Conservation (phyloP, 495 filamentous ascomycete genomes). For the Penicillium lagena region DNA sequence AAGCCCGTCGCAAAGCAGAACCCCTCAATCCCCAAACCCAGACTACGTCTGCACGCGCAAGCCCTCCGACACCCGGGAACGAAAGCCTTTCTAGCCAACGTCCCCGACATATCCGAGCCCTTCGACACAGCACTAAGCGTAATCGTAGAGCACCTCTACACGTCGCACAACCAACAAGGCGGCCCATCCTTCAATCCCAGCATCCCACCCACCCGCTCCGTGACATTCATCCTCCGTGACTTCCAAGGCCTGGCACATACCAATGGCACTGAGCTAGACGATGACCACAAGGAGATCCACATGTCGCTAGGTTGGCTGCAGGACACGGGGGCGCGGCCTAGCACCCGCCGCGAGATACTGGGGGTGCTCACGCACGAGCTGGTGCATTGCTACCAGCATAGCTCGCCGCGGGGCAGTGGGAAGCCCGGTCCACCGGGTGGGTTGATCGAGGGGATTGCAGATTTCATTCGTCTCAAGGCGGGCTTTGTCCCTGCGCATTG, state of each 20-base stretch:
- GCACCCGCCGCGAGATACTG: conserved; percentile 52
- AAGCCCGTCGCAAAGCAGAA: background rate
- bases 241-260: conserved; percentile 88
- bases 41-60: conserved; percentile 62
- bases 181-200: conserved; percentile 19
- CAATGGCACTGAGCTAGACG: conserved; percentile 71
- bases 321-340: no score
- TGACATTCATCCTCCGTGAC: conserved; percentile 78
- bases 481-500: conserved; percentile 78
- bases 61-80: conserved; percentile 63
- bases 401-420: conserved; percentile 46
- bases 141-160: conserved; percentile 63
- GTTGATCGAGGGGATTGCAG: conserved; percentile 86
- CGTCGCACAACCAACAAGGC: conserved; percentile 19
- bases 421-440: conserved; percentile 55
- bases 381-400: conserved; percentile 92
- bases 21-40: conserved; percentile 40
- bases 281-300: conserved; percentile 93
- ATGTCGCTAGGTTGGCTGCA: conserved; percentile 47
- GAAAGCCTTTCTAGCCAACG: conserved; percentile 52
- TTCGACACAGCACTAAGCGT: conserved; percentile 53
- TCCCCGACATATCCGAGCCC: conserved; percentile 48
- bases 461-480: conserved; percentile 80
- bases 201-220: conserved; percentile 58
- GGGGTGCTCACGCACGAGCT: conserved; percentile 90